phyloP scores from a whole-genome alignment of 805 yeast genomes.

The Candida broadrunensis region DNA sequence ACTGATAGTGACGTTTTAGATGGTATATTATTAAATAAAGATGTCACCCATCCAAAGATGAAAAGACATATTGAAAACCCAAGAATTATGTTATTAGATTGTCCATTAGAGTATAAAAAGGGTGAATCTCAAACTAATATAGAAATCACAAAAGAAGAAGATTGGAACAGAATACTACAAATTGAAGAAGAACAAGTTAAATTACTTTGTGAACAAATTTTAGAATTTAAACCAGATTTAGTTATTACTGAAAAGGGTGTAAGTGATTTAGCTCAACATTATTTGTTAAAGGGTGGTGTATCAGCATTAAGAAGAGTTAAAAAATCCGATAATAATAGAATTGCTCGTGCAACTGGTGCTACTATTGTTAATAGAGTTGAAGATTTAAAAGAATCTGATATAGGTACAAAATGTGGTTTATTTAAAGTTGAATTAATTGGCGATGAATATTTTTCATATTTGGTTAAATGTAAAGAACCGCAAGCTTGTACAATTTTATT shows the following conservation, averaged over 20 bases:
- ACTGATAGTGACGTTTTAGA: constrained; percentile 83
- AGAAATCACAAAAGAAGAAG: constrained; percentile 93
- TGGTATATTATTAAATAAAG: constrained; percentile 92
- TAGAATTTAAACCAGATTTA: constrained; percentile 85
- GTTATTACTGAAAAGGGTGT: constrained; percentile 99
- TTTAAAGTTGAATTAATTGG: constrained; percentile 95
- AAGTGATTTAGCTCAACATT: constrained; percentile 96
- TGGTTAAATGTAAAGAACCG: constrained; percentile 79
- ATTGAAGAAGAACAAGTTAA: constrained; percentile 98
- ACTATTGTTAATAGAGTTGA: constrained; percentile 94
- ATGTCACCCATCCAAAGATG: constrained; percentile 99
- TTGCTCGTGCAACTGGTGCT: constrained; percentile 97
- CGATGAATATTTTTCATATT: constrained; percentile 90
- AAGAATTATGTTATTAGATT: constrained; percentile 82
- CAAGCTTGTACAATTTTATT: constrained; percentile 90
- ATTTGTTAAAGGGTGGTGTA: constrained; percentile 87
- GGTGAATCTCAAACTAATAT: constrained; percentile 99
- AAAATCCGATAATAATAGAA: constrained; percentile 93
- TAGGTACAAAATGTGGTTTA: constrained; percentile 85
- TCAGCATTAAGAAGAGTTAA: constrained; percentile 91
- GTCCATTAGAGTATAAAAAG: constrained; percentile 97
- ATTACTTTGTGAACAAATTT: constrained; percentile 76
- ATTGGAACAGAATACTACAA: constrained; percentile 92
- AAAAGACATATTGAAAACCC: constrained; percentile 86
- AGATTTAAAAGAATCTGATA: constrained; percentile 85